These are phyloP conservation scores for Poterioochromonas sp. DNA, from an alignment of 352 stramenopile species.

Conservation along the genomic window DNA sequence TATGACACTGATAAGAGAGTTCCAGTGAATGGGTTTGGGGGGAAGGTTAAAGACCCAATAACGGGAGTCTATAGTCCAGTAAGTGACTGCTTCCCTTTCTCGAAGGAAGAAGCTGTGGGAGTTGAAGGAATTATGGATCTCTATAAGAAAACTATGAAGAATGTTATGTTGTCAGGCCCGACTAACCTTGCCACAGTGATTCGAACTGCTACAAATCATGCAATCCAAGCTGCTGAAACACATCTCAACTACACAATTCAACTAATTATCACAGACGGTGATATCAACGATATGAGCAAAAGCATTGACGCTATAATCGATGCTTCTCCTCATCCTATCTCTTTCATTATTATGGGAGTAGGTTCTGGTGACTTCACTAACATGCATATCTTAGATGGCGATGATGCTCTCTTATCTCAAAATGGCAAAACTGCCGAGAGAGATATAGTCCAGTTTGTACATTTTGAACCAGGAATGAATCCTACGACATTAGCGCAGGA, in stretches of 20 bases:
- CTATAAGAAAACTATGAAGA: constrained; percentile 51
- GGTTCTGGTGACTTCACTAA: constrained; percentile 57
- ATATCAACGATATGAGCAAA: constrained; percentile 71
- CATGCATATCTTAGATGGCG: constrained; percentile 62
- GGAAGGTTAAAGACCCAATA: no score
- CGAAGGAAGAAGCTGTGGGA: constrained; percentile 51
- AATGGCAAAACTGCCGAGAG: constrained; percentile 45
- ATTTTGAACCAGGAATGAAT: no score
- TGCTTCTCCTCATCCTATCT: constrained; percentile 50
- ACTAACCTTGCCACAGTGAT: constrained; percentile 62
- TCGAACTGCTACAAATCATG: constrained; percentile 45
- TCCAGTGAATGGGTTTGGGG: no score
- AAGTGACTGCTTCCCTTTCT: no score
- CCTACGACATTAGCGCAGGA: no score
- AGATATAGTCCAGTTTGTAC: constrained; percentile 74
- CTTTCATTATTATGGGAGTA: constrained; percentile 61
- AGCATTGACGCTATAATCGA: constrained; percentile 52
- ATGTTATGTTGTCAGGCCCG: constrained; percentile 54
- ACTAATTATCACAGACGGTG: constrained; percentile 70
- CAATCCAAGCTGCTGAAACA: neutral
- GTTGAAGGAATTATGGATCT: constrained; percentile 53
- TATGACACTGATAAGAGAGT: no score
- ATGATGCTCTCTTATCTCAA: constrained; percentile 44
- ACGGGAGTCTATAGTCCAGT: no score
- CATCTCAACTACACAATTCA: constrained; percentile 64